A percentile compares a stretch with the other conserved stretches of the same genome.
phyloP scores from a whole-genome alignment of 805 yeast genomes.

The Wickerhamomyces queroliae region DNA sequence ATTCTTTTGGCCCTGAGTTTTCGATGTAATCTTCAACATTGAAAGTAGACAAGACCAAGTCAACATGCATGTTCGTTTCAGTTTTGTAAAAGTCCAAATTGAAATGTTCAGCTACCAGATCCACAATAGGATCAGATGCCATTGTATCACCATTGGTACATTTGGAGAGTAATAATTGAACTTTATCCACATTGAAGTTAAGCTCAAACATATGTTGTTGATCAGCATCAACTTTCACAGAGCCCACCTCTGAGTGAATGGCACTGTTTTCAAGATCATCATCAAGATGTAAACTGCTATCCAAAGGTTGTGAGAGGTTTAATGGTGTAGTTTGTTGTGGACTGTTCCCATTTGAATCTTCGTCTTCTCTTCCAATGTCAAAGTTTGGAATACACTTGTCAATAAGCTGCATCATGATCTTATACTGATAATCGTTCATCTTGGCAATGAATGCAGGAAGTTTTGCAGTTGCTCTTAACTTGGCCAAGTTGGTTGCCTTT shows the following conservation, averaged over 20 bases:
- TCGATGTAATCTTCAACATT: conserved; percentile 74
- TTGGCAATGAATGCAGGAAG: conserved; percentile 68
- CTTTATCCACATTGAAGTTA: conserved; percentile 58
- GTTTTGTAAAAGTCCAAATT: conserved; percentile 56
- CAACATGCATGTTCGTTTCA: conserved; percentile 55
- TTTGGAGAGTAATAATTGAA: conserved; percentile 56
- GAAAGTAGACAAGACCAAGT: conserved; percentile 58
- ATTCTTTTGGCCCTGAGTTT: conserved; percentile 51
- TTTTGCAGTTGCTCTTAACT: conserved; percentile 66
- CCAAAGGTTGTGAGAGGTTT: conserved; percentile 6
- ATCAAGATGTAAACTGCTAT: conserved; percentile 8
- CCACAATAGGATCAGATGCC: conserved; percentile 63
- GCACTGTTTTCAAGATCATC: conserved; percentile 4
- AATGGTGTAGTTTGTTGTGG: conserved; percentile 22
- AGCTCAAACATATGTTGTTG: conserved; percentile 69
- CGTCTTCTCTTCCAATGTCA: conserved; percentile 25
- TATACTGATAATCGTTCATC: conserved; percentile 85
- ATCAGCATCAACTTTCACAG: conserved; percentile 1
- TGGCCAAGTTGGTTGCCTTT: conserved; percentile 66
- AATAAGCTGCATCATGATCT: conserved; percentile 74
- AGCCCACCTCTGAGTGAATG: conserved; percentile 2
- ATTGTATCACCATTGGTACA: conserved; percentile 60
- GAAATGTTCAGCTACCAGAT: conserved; percentile 63
- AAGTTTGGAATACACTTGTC: conserved; percentile 59
- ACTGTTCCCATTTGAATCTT: conserved; percentile 29